Evolutionary conservation across 2,329 filamentous ascomycete species (phyloP), one percentile per base, ranked within the genome.

Genomic region (Tolypocladium nubicola): DNA sequence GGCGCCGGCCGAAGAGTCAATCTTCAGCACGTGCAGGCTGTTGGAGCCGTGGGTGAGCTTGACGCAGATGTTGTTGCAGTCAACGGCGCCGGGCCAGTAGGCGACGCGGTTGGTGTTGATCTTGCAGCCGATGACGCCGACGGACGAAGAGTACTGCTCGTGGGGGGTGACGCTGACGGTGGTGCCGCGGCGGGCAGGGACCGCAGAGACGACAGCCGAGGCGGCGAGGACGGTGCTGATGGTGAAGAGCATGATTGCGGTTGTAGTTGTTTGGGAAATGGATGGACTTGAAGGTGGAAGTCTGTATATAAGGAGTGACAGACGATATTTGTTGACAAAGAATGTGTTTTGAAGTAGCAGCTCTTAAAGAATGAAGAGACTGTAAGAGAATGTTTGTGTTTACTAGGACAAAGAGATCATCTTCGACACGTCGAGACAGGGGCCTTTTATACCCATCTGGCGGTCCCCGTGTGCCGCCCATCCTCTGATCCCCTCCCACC

Each of bases 41-140:
- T 79, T 78, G 57, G 70, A 77, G 49, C 67, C 71, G 66, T 79
- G 71, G 57, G 71, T 75, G 60, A 84, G 71, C 67, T 78, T 76
- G 63, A 84, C 72, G 70, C 82, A 85, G 62, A 84, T 74, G 66
- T 79, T 75, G 71, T 77, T 71, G 73, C 82, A 85, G 71, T 75
- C 73, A 53, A 81, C 73, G 5, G 72, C 66, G 30, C 64, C 65
- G 8, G 82, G 82, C 79, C 80, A 85, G 75, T 85, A 85, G 60
- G 82, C 82, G 43, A 84, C 75, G 47, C 80, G 80, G 73, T 84
- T 78, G 60, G 76, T 82, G 71, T 84, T 69, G 68, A 85, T 76
- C 69, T 82, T 80, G 76, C 82, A 84, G 54, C 82, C 82, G 8
- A 82, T 70, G 4, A 83, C 81, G 52, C 82, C 82, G 59, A 83